These are phyloP conservation scores for Pouteria campechiana DNA, from an alignment of 179 eudicot species.

Conservation along the genomic window DNA sequence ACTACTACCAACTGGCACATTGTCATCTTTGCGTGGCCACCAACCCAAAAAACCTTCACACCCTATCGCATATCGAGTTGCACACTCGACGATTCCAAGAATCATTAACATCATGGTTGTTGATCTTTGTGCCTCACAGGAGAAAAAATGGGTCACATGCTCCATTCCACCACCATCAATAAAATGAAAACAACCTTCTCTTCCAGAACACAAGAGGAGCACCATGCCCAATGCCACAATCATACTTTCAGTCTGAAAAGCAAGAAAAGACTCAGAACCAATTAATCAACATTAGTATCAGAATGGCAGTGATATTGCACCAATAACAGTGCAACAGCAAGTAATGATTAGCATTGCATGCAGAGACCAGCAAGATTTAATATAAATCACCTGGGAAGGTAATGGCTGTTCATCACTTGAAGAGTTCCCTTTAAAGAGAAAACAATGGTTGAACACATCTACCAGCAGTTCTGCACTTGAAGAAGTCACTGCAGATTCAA, in stretches of 20 bases:
- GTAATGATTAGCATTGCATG: too few species aligned
- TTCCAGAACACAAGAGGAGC: conserved; percentile 66
- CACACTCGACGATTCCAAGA: conserved; percentile 87
- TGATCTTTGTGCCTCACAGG: conserved; percentile 31
- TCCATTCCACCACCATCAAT: conserved; percentile 84
- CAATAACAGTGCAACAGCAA: too few species aligned
- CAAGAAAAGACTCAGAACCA: conserved; percentile 5
- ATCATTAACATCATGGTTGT: conserved; percentile 48
- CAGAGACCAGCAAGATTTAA: too few species aligned
- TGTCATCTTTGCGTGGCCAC: conserved; percentile 93
- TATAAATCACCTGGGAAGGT: conserved; percentile 48
- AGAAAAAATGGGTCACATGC: conserved; percentile 48
- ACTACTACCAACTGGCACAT: conserved; percentile 62
- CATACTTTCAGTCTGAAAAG: conserved; percentile 46
- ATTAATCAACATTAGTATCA: too few species aligned
- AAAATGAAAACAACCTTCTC: conserved; percentile 88
- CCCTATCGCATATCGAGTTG: conserved; percentile 73
- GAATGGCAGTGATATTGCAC: too few species aligned
- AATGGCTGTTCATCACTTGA: conserved; percentile 27
- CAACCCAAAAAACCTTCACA: conserved; percentile 97
- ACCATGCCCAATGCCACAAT: conserved; percentile 74
- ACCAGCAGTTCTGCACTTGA: conserved; percentile 57
- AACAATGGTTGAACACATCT: conserved; percentile 35
- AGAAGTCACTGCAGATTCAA: conserved; percentile 47
- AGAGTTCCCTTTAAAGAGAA: conserved; percentile 24